A percentile compares a stretch with the other conserved stretches of the same genome.
phyloP scores from a whole-genome alignment of 1,139 yeast species.

The Hansenula lynferdii region DNA sequence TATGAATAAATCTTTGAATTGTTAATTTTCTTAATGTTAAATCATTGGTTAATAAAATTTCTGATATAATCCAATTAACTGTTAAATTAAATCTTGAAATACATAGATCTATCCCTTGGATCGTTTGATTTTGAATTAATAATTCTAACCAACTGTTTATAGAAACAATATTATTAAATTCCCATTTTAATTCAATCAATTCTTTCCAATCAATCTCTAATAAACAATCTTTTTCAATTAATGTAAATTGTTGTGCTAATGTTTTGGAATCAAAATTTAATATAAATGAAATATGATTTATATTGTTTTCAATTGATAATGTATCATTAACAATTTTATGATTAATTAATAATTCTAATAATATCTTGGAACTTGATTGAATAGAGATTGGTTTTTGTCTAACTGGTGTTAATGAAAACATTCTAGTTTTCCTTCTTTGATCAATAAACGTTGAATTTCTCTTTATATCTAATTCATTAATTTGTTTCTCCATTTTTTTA shows the following conservation, averaged over 20 bases:
- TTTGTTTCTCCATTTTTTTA: constrained; percentile 23
- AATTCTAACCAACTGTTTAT: constrained; percentile 87
- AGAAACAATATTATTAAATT: constrained; percentile 52
- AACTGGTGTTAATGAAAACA: constrained; percentile 21
- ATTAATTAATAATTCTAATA: constrained; percentile 19
- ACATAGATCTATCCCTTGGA: constrained; percentile 79
- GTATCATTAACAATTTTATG: constrained; percentile 18
- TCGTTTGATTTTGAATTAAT: constrained; percentile 52
- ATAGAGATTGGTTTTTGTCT: constrained; percentile 16
- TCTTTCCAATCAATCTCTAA: constrained; percentile 93
- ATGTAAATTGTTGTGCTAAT: constrained; percentile 75
- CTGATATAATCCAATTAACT: constrained; percentile 92
- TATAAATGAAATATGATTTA: constrained; percentile 72
- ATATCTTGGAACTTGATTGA: constrained; percentile 17
- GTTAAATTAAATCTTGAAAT: constrained; percentile 83
- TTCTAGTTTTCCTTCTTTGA: constrained; percentile 31
- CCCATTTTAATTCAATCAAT: constrained; percentile 74
- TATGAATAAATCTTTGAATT: constrained; percentile 75
- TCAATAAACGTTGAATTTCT: constrained; percentile 29
- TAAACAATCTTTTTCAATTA: constrained; percentile 79
- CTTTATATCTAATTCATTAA: constrained; percentile 25
- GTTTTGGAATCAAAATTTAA: constrained; percentile 61
- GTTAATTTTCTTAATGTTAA: constrained; percentile 58
- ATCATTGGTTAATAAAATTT: constrained; percentile 64
- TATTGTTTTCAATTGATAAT: constrained; percentile 16